Evolutionary conservation across 116 monocot genomes (phyloP).

Genomic region (Papilionanthe hybrid): DNA sequence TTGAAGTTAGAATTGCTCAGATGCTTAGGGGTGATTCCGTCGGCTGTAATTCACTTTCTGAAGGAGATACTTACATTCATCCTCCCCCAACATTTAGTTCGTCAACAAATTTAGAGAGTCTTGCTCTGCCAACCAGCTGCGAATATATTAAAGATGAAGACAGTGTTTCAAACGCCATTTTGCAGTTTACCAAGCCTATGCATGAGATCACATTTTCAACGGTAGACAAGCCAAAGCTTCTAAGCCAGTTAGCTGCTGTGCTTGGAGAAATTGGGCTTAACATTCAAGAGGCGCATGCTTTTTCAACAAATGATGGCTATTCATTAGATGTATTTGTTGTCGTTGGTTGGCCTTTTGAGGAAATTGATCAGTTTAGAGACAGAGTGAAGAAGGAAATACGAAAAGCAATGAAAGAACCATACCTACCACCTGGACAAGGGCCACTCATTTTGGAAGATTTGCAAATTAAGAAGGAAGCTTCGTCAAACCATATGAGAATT

Average conservation of each 20-base stretch:
- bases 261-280: constrained; percentile 84
- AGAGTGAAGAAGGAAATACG: no score
- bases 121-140: constrained; percentile 48
- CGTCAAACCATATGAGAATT: constrained; percentile 37
- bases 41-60: neutral
- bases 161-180: constrained; percentile 21
- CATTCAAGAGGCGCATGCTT: constrained; percentile 94
- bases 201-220: no score
- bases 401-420: constrained; percentile 34
- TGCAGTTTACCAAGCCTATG: constrained; percentile 9
- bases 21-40: constrained; percentile 17
- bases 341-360: constrained; percentile 84
- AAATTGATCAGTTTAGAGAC: no score
- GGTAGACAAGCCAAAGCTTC: neutral
- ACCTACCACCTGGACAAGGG: constrained; percentile 27
- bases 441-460: constrained; percentile 36
- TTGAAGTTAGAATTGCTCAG: constrained; percentile 35
- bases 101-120: constrained; percentile 58
- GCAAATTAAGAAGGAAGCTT: constrained; percentile 19
- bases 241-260: constrained; percentile 64
- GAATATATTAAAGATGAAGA: constrained; percentile 41
- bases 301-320: constrained; percentile 90
- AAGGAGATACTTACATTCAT: constrained; percentile 32
- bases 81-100: constrained; percentile 87
- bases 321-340: constrained; percentile 89